phyloP scores from a whole-genome alignment of 2,329 filamentous ascomycete genomes.

The Chalaropsis thielavioides region DNA sequence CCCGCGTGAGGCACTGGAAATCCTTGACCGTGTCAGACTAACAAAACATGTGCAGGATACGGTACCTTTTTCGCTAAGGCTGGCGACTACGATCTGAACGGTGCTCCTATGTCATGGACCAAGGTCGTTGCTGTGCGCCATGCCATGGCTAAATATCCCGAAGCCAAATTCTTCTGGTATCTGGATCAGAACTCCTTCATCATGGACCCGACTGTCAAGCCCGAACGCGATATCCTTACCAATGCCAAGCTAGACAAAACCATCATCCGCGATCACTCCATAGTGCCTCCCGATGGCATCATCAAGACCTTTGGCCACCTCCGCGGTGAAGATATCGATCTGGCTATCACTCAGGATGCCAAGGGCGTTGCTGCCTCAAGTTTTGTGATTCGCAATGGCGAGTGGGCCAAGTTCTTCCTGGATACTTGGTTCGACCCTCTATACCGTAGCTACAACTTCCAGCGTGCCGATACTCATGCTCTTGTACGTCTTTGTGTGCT shows the following conservation, averaged over 20 bases:
- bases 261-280: constrained; percentile 73
- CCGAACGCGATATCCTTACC: constrained; percentile 59
- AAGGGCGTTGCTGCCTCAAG: constrained; percentile 64
- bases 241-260: constrained; percentile 51
- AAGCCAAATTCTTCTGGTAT: constrained; percentile 72
- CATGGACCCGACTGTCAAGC: constrained; percentile 59
- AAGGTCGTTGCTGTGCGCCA: constrained; percentile 78
- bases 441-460: constrained; percentile 89
- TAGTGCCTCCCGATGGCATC: constrained; percentile 91
- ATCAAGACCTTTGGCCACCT: constrained; percentile 86
- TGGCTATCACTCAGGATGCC: constrained; percentile 73
- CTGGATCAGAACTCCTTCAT: constrained; percentile 75
- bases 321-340: constrained; percentile 60
- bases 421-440: constrained; percentile 95
- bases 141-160: constrained; percentile 65
- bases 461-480: constrained; percentile 84
- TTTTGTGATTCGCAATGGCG: constrained; percentile 66
- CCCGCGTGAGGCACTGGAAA: not conserved
- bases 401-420: constrained; percentile 84
- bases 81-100: constrained; percentile 58
- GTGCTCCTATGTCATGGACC: constrained; percentile 51
- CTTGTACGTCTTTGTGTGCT: constrained; percentile 42
- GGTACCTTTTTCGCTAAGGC: constrained; percentile 64
- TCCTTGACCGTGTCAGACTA: constrained; percentile 2
- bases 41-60: constrained; percentile 49